A percentile compares a stretch with the other conserved stretches of the same genome.
These are phyloP conservation scores for Tilletia indica DNA, from an alignment of 1,284 basidiomycete species.

Conservation along the genomic window DNA sequence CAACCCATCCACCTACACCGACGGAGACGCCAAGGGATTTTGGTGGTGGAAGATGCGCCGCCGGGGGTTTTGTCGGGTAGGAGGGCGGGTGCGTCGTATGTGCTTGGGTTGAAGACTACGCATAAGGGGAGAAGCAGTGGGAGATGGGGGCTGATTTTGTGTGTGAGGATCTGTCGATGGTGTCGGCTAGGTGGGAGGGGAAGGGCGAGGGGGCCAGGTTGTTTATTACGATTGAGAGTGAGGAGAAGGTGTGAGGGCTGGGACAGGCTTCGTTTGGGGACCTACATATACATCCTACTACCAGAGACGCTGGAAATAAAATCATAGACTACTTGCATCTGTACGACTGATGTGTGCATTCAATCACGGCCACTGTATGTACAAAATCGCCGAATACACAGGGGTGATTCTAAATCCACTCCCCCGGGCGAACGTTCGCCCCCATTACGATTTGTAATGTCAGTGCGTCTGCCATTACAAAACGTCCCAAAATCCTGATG, in stretches of 20 bases:
- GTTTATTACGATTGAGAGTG: constrained; percentile 16
- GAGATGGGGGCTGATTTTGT: constrained; percentile 47
- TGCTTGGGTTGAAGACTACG: constrained; percentile 48
- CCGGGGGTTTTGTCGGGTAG: constrained; percentile 48
- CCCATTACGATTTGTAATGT: too few relatives aligned
- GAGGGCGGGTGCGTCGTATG: constrained; percentile 43
- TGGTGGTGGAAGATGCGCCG: constrained; percentile 55
- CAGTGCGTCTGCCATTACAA: too few relatives aligned
- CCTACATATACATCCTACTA: too few relatives aligned
- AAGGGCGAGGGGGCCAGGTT: constrained; percentile 28
- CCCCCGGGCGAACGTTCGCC: too few relatives aligned
- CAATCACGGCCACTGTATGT: too few relatives aligned
- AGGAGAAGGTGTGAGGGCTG: not conserved
- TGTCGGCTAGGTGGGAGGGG: constrained; percentile 44
- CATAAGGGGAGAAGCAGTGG: constrained; percentile 47
- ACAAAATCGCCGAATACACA: too few relatives aligned
- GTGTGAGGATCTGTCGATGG: constrained; percentile 46
- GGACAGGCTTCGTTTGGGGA: too few relatives aligned
- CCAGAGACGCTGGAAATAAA: too few relatives aligned
- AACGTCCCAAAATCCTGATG: too few relatives aligned
- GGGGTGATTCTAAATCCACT: too few relatives aligned
- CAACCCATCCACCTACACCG: not conserved
- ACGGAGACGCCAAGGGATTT: constrained; percentile 39
- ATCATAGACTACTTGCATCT: too few relatives aligned
- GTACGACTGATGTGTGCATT: too few relatives aligned